Evolutionary conservation across 1,284 basidiomycete genomes (phyloP), one percentile per base, ranked within the genome.

Genomic region (Ceratobasidium sp.): DNA sequence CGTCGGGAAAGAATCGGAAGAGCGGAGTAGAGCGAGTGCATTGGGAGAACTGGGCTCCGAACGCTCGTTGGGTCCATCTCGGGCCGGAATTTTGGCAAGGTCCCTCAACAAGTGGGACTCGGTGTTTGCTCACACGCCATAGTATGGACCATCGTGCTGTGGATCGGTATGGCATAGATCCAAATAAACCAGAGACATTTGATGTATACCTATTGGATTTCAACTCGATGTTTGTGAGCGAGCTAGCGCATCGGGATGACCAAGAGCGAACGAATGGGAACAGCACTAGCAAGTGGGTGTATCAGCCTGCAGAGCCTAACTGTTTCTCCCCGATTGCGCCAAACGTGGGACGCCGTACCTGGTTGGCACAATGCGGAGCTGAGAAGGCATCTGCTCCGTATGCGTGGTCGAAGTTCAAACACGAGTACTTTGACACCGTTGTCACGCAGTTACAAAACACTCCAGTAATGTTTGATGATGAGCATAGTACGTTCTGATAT

Each of bases 401-500:
- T 49, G 44, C 59, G 0, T 47, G 26, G 44, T 47, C 23, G 13
- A 26, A 32, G 28, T 43, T 62, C 14, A 62, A 47, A 6, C 43
- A 32, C 28, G 59, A 49, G 28, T 49, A 62, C 47, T 47, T 62
- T 35, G 35, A 62, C 16, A 62, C 28, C 23, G 18, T 49, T 8
- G 7, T 47, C 18, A n/a, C 23, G 26, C 59, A 41, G 21, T 1
- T 46, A 9, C 41, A 26, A 43, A 1, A 28, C 3, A n/a, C n/a
- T n/a, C n/a, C n/a, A n/a, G n/a, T n/a, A n/a, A n/a, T n/a, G n/a
- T n/a, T n/a, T n/a, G n/a, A n/a, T n/a, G n/a, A n/a, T n/a, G n/a
- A n/a, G n/a, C n/a, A n/a, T n/a, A n/a, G n/a, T n/a, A n/a, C n/a
- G n/a, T n/a, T n/a, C n/a, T n/a, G n/a, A n/a, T n/a, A n/a, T n/a